Conservation (phyloP, 129 eudicot genomes). For the Flaveria robusta region DNA sequence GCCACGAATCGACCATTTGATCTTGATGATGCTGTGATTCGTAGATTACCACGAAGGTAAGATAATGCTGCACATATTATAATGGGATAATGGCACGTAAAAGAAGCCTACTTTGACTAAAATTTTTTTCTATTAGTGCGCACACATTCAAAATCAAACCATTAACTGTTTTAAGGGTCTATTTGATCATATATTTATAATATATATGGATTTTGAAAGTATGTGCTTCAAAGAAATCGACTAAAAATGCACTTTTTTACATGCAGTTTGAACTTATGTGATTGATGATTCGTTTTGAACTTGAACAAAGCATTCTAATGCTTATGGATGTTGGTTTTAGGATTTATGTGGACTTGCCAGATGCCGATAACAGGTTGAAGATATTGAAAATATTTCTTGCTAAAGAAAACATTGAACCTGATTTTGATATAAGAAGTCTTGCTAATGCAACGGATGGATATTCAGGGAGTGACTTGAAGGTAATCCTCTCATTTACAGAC, state of each 20-base stretch:
- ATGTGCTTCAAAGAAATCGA: background rate
- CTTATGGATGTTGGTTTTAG: slow-evolving; percentile 41
- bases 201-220: background rate
- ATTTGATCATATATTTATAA: background rate
- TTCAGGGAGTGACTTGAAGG: slow-evolving; percentile 96
- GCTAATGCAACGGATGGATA: slow-evolving; percentile 97
- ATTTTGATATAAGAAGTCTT: slow-evolving; percentile 62
- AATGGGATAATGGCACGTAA: background rate
- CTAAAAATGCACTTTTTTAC: background rate
- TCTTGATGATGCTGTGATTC: slow-evolving; percentile 99
- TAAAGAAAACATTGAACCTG: slow-evolving; percentile 68
- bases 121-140: background rate
- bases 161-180: background rate
- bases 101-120: background rate
- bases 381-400: slow-evolving; percentile 87
- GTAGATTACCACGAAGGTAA: slow-evolving; percentile 93
- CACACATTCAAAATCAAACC: background rate
- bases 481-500: slow-evolving; percentile 16
- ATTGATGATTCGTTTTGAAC: slow-evolving; percentile 2
- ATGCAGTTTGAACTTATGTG: background rate
- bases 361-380: slow-evolving; percentile 81
- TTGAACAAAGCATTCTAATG: slow-evolving; percentile 13
- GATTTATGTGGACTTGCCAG: slow-evolving; percentile 94
- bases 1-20: slow-evolving; percentile 98
- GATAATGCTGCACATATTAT: background rate